Evolutionary conservation across 768 basidiomycete genomes (phyloP).

Genomic region (Pluteus cervinus): DNA sequence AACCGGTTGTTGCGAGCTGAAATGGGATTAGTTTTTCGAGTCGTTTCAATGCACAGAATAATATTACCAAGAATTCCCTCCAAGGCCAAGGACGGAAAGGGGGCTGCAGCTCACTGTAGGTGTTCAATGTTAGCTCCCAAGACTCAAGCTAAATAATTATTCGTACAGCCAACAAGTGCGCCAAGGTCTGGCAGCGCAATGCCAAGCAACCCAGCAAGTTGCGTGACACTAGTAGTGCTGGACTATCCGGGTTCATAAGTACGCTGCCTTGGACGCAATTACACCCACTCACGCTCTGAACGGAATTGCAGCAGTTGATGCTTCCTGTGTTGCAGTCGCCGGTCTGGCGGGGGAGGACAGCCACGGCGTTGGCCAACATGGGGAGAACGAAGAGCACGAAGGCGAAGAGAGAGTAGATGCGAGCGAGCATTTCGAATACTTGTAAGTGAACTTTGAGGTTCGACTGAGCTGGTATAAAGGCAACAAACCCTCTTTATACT

Average conservation of each 20-base stretch:
- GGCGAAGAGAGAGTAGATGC: no score
- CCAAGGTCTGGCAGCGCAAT: constrained; percentile 8
- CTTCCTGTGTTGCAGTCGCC: constrained; percentile 14
- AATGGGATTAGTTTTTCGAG: background rate
- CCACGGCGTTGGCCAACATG: constrained; percentile 11
- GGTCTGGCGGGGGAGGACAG: constrained; percentile 3
- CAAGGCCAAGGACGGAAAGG: constrained; percentile 9
- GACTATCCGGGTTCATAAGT: constrained; percentile 2
- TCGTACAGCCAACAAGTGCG: constrained; percentile 14
- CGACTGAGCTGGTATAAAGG: no score
- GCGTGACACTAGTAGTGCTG: background rate
- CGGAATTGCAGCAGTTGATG: constrained; percentile 15
- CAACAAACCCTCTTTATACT: no score
- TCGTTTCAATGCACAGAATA: no score
- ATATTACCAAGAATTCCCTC: constrained; percentile 14
- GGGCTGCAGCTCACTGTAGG: constrained; percentile 14
- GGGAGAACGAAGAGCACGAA: constrained; percentile 11
- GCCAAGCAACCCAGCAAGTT: constrained; percentile 8
- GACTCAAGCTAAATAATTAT: background rate
- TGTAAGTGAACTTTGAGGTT: no score
- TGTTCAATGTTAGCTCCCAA: background rate
- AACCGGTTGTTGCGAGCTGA: constrained; percentile 13
- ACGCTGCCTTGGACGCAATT: background rate
- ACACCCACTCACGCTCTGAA: constrained; percentile 10
- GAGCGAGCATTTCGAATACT: no score